Evolutionary conservation across 2,329 filamentous ascomycete species (phyloP), one percentile per base, ranked within the genome.

Genomic region (Amylocarpus encephaloides): DNA sequence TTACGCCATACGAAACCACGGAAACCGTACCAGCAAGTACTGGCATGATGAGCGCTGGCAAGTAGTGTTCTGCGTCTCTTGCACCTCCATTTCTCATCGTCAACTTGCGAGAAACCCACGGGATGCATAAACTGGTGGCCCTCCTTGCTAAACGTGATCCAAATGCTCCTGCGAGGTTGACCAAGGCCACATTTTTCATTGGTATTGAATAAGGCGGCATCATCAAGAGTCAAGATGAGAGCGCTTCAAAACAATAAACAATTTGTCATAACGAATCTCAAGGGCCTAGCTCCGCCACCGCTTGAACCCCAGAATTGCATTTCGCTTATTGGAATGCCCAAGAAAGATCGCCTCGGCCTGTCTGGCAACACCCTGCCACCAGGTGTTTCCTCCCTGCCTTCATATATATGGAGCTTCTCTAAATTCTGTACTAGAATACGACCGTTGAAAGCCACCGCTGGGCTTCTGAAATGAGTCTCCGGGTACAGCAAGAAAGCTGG

Each of bases 31-130:
- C 51, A 7, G 48, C 38, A 12, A 54, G 5, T 7, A 59, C 46
- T 4, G 57, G 57, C 1, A 59, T 7, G 40, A 58, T 50, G 34
- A 54, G 58, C 11, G 53, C 44, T 1, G 55, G 55, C 1, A 59
- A 49, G 29, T 55, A 55, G 16, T 59, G 52, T 35, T 59, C 57
- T 15, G 55, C 51, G 7, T 59, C 53, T 26, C 49, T 32, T 7
- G 56, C 41, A 1, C 57, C 57, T 4, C 33, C 18, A 41, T 59
- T 59, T 3, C 50, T 40, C 1, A 49, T 47, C 10, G 51, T 43
- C 6, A 51, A 44, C 11, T 15, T 10, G n/a, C 22, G 19, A 10
- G 43, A 46, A 6, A 46, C 16, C 26, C 35, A 44, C 11, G 43
- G 35, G 16, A 47, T 46, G n/a, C 41, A 35, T 10, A 51, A 19